phyloP scores from a whole-genome alignment of 1,284 basidiomycete genomes.

The Rugosomyces carneus region DNA sequence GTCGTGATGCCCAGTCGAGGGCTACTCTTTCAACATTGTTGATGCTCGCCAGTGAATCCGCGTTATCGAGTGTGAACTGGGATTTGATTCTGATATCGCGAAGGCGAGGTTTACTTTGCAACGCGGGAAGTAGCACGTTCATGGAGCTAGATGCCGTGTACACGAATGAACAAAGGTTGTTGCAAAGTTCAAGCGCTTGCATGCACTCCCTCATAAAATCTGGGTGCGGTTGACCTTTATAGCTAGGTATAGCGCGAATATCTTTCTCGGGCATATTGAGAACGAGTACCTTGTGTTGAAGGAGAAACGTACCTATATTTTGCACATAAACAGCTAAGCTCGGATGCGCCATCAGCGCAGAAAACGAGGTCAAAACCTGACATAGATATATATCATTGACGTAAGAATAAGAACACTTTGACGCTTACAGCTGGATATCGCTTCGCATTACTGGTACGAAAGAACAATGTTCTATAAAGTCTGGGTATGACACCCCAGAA shows the following conservation, averaged over 20 bases:
- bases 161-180: constrained; percentile 49
- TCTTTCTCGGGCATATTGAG: constrained; percentile 29
- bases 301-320: constrained; percentile 43
- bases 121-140: constrained; percentile 39
- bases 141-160: constrained; percentile 38
- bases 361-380: constrained; percentile 53
- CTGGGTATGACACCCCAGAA: constrained; percentile 52
- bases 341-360: constrained; percentile 44
- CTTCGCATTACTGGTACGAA: constrained; percentile 48
- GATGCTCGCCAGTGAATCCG: constrained; percentile 37
- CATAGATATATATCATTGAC: not conserved
- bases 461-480: constrained; percentile 52
- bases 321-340: constrained; percentile 52
- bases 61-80: constrained; percentile 43
- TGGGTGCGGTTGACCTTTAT: constrained; percentile 29
- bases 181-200: constrained; percentile 39
- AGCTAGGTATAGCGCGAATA: constrained; percentile 37
- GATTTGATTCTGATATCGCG: constrained; percentile 43
- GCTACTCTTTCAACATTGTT: constrained; percentile 38
- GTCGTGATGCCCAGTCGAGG: constrained; percentile 56
- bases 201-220: constrained; percentile 48
- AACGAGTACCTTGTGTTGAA: not conserved
- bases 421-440: constrained; percentile 41
- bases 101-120: constrained; percentile 40
- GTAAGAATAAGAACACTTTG: not conserved